Conservation (phyloP, 1,139 yeast genomes). For the Pichia sp. region DNA sequence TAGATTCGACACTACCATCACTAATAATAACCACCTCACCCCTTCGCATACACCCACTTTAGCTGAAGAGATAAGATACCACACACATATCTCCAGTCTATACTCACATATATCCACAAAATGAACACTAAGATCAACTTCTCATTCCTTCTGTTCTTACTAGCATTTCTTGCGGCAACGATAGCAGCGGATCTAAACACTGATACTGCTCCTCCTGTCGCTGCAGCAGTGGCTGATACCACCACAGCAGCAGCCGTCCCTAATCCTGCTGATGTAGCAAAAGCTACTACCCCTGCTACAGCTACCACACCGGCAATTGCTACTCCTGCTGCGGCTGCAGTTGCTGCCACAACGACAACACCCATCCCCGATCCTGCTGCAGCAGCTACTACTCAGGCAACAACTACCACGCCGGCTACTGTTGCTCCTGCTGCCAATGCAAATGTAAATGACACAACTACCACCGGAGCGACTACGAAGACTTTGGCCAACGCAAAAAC, state of each 20-base stretch:
- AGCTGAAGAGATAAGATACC: no score
- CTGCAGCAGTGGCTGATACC: neutral
- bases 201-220: neutral
- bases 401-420: constrained; percentile 1
- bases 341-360: constrained; percentile 10
- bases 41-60: neutral
- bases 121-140: no score
- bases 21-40: no score
- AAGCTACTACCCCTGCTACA: constrained; percentile 1
- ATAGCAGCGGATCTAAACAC: no score
- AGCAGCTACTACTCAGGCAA: constrained; percentile 3
- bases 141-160: no score
- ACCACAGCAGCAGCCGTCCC: constrained; percentile 1
- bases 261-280: neutral
- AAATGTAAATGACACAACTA: constrained; percentile 1
- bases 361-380: constrained; percentile 5
- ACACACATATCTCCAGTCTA: no score
- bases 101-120: no score
- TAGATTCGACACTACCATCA: no score
- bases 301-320: constrained; percentile 7
- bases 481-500: constrained; percentile 6
- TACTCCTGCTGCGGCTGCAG: constrained; percentile 1
- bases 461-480: constrained; percentile 11
- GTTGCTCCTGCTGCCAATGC: constrained; percentile 6
- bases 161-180: neutral